Evolutionary conservation across 495 filamentous ascomycete species (phyloP), one percentile per base, ranked within the genome.

Genomic region (Pyrenula massariospora): DNA sequence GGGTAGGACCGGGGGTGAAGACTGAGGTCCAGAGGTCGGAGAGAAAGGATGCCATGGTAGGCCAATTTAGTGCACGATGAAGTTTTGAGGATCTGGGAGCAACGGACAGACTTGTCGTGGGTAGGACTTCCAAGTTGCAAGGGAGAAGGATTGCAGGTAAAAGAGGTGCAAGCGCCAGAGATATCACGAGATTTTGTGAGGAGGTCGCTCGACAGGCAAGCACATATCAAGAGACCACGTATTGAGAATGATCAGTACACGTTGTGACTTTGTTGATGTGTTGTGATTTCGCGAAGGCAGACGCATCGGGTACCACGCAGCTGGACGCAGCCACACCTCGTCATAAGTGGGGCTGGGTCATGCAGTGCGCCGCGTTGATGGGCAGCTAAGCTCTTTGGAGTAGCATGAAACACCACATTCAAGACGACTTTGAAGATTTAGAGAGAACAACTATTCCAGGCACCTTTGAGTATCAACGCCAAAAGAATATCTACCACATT

Each of bases 1-100:
- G 87, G 0, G 91, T 98, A 52, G 93, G 81, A 57, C 91, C 91
- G 0, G 91, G 87, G 0, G 86, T 89, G 75, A 96, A 95, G 77
- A 98, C 81, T 63, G 90, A 95, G 62, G 81, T 78, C 85, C 89
- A 94, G 56, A 98, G 85, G 55, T 89, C 81, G 56, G 80, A 76
- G 56, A 95, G 58, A 69, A 98, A 97, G 61, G 81, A 76, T 19
- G 84, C 79, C 91, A 97, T 96, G 68, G 48, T 22, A 47, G n/a
- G 25, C 21, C 50, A 48, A 58, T 15, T 23, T 31, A 54, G 31
- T 55, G 31, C 24, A 50, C 57, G 54, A 57, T 42, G 56, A 52
- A 42, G 56, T 24, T 57, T n/a, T n/a, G n/a, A 58, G 12, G 48
- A 36, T 48, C 11, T 19, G 42, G 19, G 11, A 48, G 42, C 42